Evolutionary conservation across 352 stramenopile species (phyloP).

Genomic region (Albugo candida): DNA sequence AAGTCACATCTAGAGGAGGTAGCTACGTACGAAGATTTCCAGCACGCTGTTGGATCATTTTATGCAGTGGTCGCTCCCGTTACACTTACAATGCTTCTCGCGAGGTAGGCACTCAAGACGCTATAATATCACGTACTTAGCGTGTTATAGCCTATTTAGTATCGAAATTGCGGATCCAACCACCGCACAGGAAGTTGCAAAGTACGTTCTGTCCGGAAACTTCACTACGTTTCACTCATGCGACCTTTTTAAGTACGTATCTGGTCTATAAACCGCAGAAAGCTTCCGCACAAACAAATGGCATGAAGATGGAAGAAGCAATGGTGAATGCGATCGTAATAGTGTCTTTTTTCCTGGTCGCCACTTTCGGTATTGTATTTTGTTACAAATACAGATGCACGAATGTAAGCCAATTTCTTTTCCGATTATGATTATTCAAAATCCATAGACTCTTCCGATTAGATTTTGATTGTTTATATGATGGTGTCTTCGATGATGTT

Average conservation of each 20-base stretch:
- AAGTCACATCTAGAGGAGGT: constrained; percentile 15
- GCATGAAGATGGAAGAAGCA: constrained; percentile 51
- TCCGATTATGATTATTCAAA: too few species aligned
- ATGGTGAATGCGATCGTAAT: constrained; percentile 80
- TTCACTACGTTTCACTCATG: background rate
- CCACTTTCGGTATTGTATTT: constrained; percentile 80
- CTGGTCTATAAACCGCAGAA: constrained; percentile 50
- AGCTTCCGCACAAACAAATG: constrained; percentile 24
- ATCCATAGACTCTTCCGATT: background rate
- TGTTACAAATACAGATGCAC: constrained; percentile 85
- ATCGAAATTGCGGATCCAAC: constrained; percentile 57
- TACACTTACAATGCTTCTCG: constrained; percentile 57
- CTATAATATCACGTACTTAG: background rate
- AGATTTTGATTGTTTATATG: constrained; percentile 77
- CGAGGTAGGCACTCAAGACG: constrained; percentile 18
- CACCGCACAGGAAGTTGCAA: constrained; percentile 43
- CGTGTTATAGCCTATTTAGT: constrained; percentile 36
- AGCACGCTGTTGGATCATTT: constrained; percentile 75
- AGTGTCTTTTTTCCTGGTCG: constrained; percentile 74
- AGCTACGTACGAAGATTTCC: constrained; percentile 62
- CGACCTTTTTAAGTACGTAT: constrained; percentile 28
- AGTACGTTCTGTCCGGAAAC: constrained; percentile 17
- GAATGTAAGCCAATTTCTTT: constrained; percentile 15
- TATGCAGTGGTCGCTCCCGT: constrained; percentile 66
- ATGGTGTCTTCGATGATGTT: constrained; percentile 80